Conservation (phyloP, 148 eudicot species). For the Dysphania ambrosioides region DNA sequence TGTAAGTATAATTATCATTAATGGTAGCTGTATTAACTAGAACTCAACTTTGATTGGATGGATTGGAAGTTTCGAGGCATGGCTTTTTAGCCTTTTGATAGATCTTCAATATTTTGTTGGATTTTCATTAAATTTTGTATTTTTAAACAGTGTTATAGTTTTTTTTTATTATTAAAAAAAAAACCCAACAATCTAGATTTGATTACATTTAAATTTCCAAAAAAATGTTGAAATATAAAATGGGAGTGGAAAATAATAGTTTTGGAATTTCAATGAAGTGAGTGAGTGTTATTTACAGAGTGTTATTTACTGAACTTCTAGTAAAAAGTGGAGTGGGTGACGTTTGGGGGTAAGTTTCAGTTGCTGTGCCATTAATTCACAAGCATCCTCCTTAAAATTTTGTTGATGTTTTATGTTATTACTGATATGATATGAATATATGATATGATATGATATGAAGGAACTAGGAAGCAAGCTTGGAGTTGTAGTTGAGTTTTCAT, state of each 20-base stretch:
- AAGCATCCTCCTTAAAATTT: slow-evolving; percentile 19
- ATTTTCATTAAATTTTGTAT: slow-evolving; percentile 21
- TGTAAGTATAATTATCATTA: slow-evolving; percentile 3
- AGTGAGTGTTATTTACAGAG: slow-evolving; percentile 18
- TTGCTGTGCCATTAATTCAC: slow-evolving; percentile 2
- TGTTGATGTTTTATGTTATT: slow-evolving; percentile 10
- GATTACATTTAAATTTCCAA: too few relatives aligned
- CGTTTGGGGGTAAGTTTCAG: neutral
- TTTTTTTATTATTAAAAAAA: too few relatives aligned
- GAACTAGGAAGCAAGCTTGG: slow-evolving; percentile 10
- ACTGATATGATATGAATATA: slow-evolving; percentile 17
- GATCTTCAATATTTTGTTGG: slow-evolving; percentile 26
- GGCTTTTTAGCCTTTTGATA: slow-evolving; percentile 23
- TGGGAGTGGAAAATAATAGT: slow-evolving; percentile 16
- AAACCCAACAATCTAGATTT: neutral
- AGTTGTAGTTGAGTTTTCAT: slow-evolving; percentile 14
- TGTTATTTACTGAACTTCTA: neutral
- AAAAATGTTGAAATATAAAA: neutral
- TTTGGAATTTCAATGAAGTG: slow-evolving; percentile 32
- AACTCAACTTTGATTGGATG: slow-evolving; percentile 10
- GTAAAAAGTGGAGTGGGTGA: slow-evolving; percentile 11
- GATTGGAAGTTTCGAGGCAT: slow-evolving; percentile 23
- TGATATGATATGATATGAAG: too few relatives aligned
- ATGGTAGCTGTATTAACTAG: neutral
- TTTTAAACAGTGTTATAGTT: neutral